Evolutionary conservation across 2,329 filamentous ascomycete species (phyloP), one percentile per base, ranked within the genome.

Genomic region (Colletotrichum musicola): DNA sequence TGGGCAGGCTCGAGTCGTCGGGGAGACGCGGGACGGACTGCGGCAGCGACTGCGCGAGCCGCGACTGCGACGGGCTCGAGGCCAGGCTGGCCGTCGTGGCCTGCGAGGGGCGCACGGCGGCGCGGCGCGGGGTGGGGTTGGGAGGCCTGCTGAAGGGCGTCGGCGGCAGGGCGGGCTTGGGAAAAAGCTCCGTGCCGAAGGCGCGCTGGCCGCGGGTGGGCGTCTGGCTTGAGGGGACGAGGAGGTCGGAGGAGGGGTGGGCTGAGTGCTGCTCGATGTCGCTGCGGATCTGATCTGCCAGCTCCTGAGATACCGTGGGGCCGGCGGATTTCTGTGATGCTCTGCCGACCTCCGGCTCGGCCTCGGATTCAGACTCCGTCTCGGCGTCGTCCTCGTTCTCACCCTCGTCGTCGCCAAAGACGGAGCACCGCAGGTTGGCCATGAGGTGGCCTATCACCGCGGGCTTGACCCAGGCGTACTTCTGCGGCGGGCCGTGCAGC

Each of bases 401-500:
- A 9, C 69, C 62, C 4, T 77, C 75, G 35, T 75, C 74, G 0
- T 74, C 72, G 5, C 74, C 71, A 63, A 89, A 83, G 1, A 89
- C 74, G 5, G 86, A 84, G 47, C 83, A 83, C 16, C 84, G 80
- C 40, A 91, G 75, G 66, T 91, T 91, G 60, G 83, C 86, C 51
- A 90, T 82, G 13, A 91, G 77, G 71, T 87, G 83, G 6, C 86
- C 87, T 0, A 88, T 82, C 1, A 89, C 82, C 2, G 86, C 87
- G 1, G 88, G 89, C 1, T 85, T 85, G 1, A 91, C 76, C 71
- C 85, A 89, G 3, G 78, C 77, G 68, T 85, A 89, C 57, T 83
- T 85, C 27, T 81, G 79, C n/a, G 89, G 83, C 2, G 82, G 77
- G 1, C 79, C 78, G 5, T 82, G 79, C 0, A 89, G 74, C 85